phyloP scores from a whole-genome alignment of 2,329 filamentous ascomycete genomes.

The Exophiala phaeomuriformis region DNA sequence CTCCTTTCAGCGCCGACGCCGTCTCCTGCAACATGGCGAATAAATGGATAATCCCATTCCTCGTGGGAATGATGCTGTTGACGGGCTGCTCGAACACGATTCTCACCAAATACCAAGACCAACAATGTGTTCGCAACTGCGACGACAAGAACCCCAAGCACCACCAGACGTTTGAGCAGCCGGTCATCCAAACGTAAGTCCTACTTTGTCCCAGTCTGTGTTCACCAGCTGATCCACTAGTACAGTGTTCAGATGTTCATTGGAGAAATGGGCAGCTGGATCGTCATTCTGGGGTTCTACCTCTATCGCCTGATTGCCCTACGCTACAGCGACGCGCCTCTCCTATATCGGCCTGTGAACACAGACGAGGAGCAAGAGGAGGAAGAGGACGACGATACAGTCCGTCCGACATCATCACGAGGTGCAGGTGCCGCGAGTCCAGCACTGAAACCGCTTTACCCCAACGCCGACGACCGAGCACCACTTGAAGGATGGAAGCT shows the following conservation, averaged over 20 bases:
- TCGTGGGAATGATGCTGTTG: constrained; percentile 93
- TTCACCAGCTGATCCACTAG: constrained; percentile 9
- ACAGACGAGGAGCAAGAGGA: constrained; percentile 35
- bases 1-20: no score
- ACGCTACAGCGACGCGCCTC: constrained; percentile 35
- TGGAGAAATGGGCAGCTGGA: constrained; percentile 92
- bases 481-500: constrained; percentile 64
- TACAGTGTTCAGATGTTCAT: constrained; percentile 82
- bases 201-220: no score
- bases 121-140: constrained; percentile 93
- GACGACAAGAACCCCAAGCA: constrained; percentile 59
- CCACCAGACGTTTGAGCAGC: constrained; percentile 77
- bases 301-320: constrained; percentile 48
- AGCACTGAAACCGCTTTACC: constrained; percentile 48
- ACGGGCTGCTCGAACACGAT: constrained; percentile 96
- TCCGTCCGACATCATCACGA: constrained; percentile 30
- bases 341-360: constrained; percentile 58
- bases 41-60: constrained; percentile 66
- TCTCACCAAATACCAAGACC: constrained; percentile 89
- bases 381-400: constrained; percentile 42
- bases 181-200: constrained; percentile 75
- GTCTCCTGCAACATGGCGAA: constrained; percentile 53
- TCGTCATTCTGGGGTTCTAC: constrained; percentile 67
- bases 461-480: constrained; percentile 50
- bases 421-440: constrained; percentile 38